Percentiles rank a stretch among this genome's conserved stretches.
Evolutionary conservation across 345 rosid species (phyloP).

Genomic region (Erodium maritimum): DNA sequence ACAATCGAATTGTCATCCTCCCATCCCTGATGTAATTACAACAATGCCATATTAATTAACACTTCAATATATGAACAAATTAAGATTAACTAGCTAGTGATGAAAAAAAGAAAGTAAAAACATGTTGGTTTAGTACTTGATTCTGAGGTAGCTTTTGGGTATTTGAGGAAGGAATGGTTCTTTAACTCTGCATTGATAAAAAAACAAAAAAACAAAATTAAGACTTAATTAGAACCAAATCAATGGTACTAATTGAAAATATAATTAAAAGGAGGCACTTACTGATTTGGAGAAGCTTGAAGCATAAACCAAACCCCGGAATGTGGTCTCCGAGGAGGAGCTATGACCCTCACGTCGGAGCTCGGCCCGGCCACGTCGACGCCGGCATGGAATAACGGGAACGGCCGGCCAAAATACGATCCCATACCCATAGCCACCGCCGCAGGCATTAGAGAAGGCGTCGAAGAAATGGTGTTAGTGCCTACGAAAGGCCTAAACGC

Average conservation of each 20-base stretch:
- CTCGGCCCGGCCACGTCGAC: constrained; percentile 50
- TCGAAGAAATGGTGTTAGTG: too few relatives aligned
- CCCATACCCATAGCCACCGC: constrained; percentile 10
- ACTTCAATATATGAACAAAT: too few relatives aligned
- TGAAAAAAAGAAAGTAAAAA: background rate
- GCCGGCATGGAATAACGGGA: constrained; percentile 36
- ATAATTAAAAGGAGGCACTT: constrained; percentile 20
- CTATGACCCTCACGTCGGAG: constrained; percentile 55
- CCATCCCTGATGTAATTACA: too few relatives aligned
- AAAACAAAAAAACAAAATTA: background rate
- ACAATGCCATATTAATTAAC: too few relatives aligned
- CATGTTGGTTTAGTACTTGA: constrained; percentile 88
- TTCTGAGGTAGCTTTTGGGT: constrained; percentile 90
- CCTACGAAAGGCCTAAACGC: constrained; percentile 38
- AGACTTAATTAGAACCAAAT: constrained; percentile 2
- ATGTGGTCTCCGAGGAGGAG: constrained; percentile 71
- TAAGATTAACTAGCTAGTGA: too few relatives aligned
- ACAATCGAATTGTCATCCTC: constrained; percentile 77
- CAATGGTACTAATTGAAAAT: background rate
- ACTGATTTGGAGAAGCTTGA: constrained; percentile 90
- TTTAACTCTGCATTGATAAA: constrained; percentile 59
- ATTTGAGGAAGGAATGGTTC: constrained; percentile 92
- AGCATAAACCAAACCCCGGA: constrained; percentile 95
- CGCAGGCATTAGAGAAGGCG: constrained; percentile 39
- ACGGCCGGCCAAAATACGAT: constrained; percentile 45